Conservation (phyloP, 306 rosid genomes). For the Begonia fuchsioides region DNA sequence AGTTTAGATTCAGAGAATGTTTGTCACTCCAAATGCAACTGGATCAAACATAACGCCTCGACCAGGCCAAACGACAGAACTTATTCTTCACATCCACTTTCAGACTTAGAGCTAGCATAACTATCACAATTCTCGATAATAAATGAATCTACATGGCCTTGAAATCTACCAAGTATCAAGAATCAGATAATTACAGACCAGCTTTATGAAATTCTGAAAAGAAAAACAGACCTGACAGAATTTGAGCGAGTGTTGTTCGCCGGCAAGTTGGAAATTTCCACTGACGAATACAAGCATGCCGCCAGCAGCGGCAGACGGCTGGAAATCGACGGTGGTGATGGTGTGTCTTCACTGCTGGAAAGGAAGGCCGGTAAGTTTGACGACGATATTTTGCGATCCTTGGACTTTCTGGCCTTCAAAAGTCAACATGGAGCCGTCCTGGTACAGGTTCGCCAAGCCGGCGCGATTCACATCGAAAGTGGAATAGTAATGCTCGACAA, state of each 20-base stretch:
- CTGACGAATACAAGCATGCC: constrained; percentile 91
- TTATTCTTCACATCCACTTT: too few species aligned
- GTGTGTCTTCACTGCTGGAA: constrained; percentile 84
- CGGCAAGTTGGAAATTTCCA: constrained; percentile 83
- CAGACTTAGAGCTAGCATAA: too few species aligned
- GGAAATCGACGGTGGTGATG: constrained; percentile 78
- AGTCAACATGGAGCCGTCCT: constrained; percentile 71
- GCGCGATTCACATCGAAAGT: constrained; percentile 58
- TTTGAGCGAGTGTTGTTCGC: constrained; percentile 84
- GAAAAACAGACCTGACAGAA: constrained; percentile 62
- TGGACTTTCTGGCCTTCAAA: constrained; percentile 92
- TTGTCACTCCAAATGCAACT: too few species aligned
- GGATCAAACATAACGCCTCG: too few species aligned
- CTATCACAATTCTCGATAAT: too few species aligned
- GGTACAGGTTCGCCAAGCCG: constrained; percentile 36
- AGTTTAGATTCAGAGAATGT: too few species aligned
- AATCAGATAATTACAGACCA: too few species aligned
- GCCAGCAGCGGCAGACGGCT: constrained; percentile 66
- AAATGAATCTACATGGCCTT: too few species aligned
- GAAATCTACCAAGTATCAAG: too few species aligned
- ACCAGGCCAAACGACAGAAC: too few species aligned
- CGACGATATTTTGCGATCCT: constrained; percentile 55
- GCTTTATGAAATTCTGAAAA: not conserved
- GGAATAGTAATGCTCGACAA: constrained; percentile 79
- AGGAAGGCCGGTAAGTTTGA: constrained; percentile 71